Evolutionary conservation across 805 yeast species (phyloP).

Genomic region (Candida piceae): DNA sequence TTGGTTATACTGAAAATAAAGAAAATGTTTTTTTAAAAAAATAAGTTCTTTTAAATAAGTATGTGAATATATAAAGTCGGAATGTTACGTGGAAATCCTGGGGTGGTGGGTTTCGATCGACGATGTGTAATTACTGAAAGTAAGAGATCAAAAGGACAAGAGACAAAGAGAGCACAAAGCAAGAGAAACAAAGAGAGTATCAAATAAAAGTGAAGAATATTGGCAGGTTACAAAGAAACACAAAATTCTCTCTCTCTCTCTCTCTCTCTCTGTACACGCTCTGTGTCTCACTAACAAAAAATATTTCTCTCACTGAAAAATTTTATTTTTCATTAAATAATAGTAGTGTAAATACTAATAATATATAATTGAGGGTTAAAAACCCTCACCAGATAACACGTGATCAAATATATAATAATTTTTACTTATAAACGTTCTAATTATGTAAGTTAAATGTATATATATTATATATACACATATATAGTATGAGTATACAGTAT

Average conservation of each 20-base stretch:
- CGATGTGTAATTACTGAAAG: slow-evolving; percentile 11
- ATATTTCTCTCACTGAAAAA: no score
- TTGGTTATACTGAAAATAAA: neutral
- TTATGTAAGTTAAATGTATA: no score
- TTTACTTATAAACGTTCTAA: no score
- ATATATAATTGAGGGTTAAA: no score
- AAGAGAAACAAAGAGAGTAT: neutral
- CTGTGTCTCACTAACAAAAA: no score
- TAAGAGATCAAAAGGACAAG: neutral
- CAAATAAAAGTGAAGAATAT: neutral
- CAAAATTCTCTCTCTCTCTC: neutral
- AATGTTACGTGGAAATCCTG: slow-evolving; percentile 71
- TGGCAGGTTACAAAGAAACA: neutral
- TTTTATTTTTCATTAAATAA: no score
- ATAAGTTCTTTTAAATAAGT: neutral
- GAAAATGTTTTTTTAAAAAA: neutral
- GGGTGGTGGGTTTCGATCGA: slow-evolving; percentile 68
- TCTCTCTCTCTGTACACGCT: no score
- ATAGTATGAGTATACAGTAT: no score
- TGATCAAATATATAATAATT: no score
- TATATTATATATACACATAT: no score
- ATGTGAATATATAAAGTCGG: slow-evolving; percentile 37
- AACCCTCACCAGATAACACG: no score
- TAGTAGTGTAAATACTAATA: no score
- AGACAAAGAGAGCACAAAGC: neutral